Base-by-base conservation (phyloP, 1,139 yeast species). In the Sugiyamaella novakii region DNA sequence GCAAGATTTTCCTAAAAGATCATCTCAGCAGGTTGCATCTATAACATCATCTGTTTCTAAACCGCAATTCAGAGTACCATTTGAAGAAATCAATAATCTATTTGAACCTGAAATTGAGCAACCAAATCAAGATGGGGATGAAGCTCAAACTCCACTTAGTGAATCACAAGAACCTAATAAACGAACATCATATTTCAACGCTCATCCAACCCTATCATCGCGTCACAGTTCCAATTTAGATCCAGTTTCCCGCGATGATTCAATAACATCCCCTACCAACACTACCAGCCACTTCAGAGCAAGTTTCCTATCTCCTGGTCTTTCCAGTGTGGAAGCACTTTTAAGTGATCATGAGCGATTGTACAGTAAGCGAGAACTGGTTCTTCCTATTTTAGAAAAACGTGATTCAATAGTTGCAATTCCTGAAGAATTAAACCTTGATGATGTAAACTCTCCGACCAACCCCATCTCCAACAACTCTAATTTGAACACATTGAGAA, bases 261-360 rank as follows among this genome's bases (percentile, higher is more conserved):
- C 40, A 2, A 5, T 30, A 3, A 21, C 37, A 2, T 41, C 44
- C 3, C 38, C 46, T n/a, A 29, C 39, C 15, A 19, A 38, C 1
- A 18, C 17, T 3, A 22, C 15, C 8, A 18, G n/a, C n/a, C n/a
- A 22, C 11, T 14, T 17, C 12, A 18, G 37, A 17, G 7, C 35
- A 15, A 33, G 24, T 35, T 21, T 45, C 6, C 37, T 47, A 12
- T 48, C 58, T 2, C 56, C 58, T n/a, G 47, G 51, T 10, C 34
- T 55, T 4, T 49, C 49, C 7, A 52, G 52, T 29, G 50, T 56
- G 3, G 58, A 51, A 22, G 46, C 51, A 5, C 43, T 59, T 22
- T 46, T 58, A 2, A 36, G 40, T 14, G 59, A 58, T n/a, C 61
- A 59, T 36, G 47, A 54, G 18, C 47, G 42, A n/a, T 47, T 59